Evolutionary conservation across 306 rosid genomes (phyloP).

Genomic region (barrel medic (Medicago truncatula)): DNA sequence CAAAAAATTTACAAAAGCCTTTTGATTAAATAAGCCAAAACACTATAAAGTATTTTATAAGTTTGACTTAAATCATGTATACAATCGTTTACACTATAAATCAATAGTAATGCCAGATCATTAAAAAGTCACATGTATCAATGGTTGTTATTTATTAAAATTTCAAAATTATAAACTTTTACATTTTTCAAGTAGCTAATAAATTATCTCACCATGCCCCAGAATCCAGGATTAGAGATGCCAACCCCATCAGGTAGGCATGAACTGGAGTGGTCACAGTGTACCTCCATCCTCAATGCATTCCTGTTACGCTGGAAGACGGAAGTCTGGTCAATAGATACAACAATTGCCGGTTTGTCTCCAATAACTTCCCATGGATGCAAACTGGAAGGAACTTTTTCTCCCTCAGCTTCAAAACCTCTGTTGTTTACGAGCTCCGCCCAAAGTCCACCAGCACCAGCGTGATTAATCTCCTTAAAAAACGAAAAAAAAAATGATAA

Average conservation of each 20-base stretch:
- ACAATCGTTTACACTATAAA: too few species aligned
- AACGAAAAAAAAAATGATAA: background rate
- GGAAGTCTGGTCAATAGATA: slow-evolving; percentile 69
- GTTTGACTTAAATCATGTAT: background rate
- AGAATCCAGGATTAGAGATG: slow-evolving; percentile 77
- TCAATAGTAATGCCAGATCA: too few species aligned
- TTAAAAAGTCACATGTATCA: too few species aligned
- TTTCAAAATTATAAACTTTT: too few species aligned
- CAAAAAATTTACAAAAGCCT: background rate
- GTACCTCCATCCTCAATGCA: slow-evolving; percentile 68
- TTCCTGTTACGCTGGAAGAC: slow-evolving; percentile 64
- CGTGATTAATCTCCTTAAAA: slow-evolving; percentile 49
- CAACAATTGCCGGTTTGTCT: slow-evolving; percentile 50
- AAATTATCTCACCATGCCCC: slow-evolving; percentile 71
- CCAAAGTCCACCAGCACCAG: slow-evolving; percentile 52
- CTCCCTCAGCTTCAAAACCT: slow-evolving; percentile 83
- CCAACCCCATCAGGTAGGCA: slow-evolving; percentile 77
- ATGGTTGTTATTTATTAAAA: too few species aligned
- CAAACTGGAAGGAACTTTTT: slow-evolving; percentile 65
- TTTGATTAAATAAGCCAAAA: too few species aligned
- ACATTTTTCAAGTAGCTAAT: too few species aligned
- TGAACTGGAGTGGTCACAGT: slow-evolving; percentile 46
- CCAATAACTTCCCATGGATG: slow-evolving; percentile 76
- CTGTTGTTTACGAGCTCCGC: slow-evolving; percentile 48
- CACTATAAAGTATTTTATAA: too few species aligned